A percentile compares a stretch with the other conserved stretches of the same genome.
phyloP scores from a whole-genome alignment of 176 grass and related monocot genomes.

The Raddia guianensis region DNA sequence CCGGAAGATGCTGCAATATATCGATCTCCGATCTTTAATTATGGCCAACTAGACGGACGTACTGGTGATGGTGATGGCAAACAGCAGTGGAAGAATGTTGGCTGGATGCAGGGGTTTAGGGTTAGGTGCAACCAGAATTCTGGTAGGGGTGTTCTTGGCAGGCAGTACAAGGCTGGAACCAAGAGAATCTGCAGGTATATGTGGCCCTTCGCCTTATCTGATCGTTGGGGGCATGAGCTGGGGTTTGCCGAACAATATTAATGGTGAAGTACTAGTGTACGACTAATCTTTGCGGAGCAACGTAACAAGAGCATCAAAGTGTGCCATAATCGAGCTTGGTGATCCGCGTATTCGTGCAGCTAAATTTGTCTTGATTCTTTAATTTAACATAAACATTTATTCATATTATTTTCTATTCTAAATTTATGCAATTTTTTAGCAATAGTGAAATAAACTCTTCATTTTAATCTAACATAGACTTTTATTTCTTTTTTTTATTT shows the following conservation, averaged over 20 bases:
- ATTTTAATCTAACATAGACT: too few relatives aligned
- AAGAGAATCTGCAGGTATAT: neutral
- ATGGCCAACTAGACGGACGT: neutral
- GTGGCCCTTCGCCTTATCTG: neutral
- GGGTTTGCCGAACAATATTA: neutral
- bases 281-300: neutral
- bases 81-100: slow-evolving; percentile 12
- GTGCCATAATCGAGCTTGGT: neutral
- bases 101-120: neutral
- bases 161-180: neutral
- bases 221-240: neutral
- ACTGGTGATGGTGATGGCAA: neutral
- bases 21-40: neutral
- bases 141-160: slow-evolving; percentile 16
- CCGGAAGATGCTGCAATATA: neutral
- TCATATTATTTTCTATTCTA: too few relatives aligned
- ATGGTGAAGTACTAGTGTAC: too few relatives aligned
- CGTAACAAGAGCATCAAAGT: neutral
- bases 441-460: too few relatives aligned
- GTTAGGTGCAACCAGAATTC: slow-evolving; percentile 41
- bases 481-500: too few relatives aligned
- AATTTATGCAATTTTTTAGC: too few relatives aligned
- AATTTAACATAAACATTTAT: neutral
- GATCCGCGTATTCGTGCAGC: neutral
- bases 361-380: too few relatives aligned